Conservation (phyloP, 257 asterid genomes). For the Plantago elongata region DNA sequence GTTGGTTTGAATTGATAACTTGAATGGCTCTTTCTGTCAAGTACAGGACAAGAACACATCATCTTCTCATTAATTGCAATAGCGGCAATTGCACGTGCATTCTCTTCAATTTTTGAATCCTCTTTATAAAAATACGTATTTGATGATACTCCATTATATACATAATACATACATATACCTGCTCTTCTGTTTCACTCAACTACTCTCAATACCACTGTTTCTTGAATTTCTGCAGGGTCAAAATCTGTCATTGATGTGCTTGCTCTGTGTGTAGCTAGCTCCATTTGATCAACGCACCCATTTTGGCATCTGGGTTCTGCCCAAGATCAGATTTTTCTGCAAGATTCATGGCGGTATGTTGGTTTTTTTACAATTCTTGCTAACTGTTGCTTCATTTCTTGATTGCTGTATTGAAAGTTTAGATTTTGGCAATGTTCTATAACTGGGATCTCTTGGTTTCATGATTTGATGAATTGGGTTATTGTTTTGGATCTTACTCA, state of each 20-base stretch:
- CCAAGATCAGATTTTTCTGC: constrained; percentile 10
- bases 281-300: neutral
- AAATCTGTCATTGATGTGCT: neutral
- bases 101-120: neutral
- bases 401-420: neutral
- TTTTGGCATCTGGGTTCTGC: constrained; percentile 21
- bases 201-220: neutral
- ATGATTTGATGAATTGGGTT: neutral
- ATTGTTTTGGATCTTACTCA: neutral
- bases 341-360: constrained; percentile 39
- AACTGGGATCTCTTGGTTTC: neutral
- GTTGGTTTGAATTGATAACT: too few relatives aligned
- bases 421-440: neutral
- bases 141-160: too few relatives aligned
- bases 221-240: neutral
- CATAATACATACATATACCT: neutral
- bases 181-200: neutral
- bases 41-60: neutral
- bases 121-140: too few relatives aligned
- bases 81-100: constrained; percentile 10
- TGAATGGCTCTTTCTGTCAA: too few relatives aligned
- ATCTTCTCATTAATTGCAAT: constrained; percentile 1
- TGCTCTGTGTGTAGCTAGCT: neutral
- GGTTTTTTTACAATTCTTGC: constrained; percentile 14
- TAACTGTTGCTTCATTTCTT: neutral